Percentiles rank a stretch among this genome's conserved stretches.
Evolutionary conservation across 768 basidiomycete genomes (phyloP).

Genomic region (Termitomyces sp.): DNA sequence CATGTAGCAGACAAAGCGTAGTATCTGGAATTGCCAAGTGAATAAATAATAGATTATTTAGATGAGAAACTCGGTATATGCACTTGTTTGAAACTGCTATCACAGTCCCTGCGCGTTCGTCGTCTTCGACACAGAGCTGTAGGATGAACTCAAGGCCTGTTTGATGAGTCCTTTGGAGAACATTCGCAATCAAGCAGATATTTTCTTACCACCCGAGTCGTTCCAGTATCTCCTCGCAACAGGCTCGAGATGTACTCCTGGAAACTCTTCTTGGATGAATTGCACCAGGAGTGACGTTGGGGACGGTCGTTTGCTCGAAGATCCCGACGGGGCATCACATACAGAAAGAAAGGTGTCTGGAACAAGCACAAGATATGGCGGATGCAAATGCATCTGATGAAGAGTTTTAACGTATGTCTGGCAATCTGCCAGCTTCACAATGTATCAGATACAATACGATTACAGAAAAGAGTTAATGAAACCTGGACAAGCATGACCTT

Average conservation of each 20-base stretch:
- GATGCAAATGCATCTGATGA: constrained; percentile 80
- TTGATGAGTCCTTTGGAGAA: neutral
- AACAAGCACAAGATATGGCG: constrained; percentile 69
- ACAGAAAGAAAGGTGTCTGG: constrained; percentile 78
- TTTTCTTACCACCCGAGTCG: constrained; percentile 61
- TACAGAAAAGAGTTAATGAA: constrained; percentile 1
- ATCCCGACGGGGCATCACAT: constrained; percentile 46
- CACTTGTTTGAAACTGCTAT: constrained; percentile 79
- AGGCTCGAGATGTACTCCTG: constrained; percentile 62
- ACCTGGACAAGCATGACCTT: constrained; percentile 80
- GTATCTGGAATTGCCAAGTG: constrained; percentile 51
- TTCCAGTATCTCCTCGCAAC: constrained; percentile 85
- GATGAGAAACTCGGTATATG: constrained; percentile 30
- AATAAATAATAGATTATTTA: neutral
- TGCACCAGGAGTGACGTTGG: constrained; percentile 67
- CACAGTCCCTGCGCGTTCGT: constrained; percentile 77
- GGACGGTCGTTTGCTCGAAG: constrained; percentile 41
- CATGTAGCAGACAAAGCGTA: constrained; percentile 84
- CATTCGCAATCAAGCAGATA: neutral
- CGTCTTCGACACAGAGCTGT: constrained; percentile 77
- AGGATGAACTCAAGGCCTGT: constrained; percentile 77
- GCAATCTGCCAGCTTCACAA: constrained; percentile 71
- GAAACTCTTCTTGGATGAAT: constrained; percentile 74
- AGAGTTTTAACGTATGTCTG: constrained; percentile 88
- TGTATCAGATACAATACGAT: constrained; percentile 2